Conservation (phyloP, 1,139 yeast genomes). For the Suhomyces coccinellae region DNA sequence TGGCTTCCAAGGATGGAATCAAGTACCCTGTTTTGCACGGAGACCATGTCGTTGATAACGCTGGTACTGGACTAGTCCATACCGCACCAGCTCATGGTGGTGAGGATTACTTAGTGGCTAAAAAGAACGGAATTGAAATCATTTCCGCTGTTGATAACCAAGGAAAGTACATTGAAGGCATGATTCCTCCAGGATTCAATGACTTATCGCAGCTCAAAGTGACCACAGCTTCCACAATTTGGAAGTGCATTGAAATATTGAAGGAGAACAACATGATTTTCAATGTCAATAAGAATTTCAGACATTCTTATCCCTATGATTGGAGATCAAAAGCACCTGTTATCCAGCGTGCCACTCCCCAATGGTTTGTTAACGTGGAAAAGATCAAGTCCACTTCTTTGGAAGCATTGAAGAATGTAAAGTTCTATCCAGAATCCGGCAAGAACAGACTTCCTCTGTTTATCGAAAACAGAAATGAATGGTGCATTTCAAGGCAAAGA, state of each 20-base stretch:
- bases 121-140: slow-evolving; percentile 54
- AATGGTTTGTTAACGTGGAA: slow-evolving; percentile 91
- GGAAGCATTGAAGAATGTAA: slow-evolving; percentile 58
- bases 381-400: slow-evolving; percentile 65
- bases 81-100: slow-evolving; percentile 98
- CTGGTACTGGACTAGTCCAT: slow-evolving; percentile 96
- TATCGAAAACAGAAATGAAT: slow-evolving; percentile 76
- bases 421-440: slow-evolving; percentile 75
- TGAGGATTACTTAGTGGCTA: slow-evolving; percentile 82
- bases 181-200: slow-evolving; percentile 42
- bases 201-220: slow-evolving; percentile 60
- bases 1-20: slow-evolving; percentile 42
- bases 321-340: slow-evolving; percentile 97
- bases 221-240: slow-evolving; percentile 54
- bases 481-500: slow-evolving; percentile 98
- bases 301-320: slow-evolving; percentile 92
- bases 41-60: slow-evolving; percentile 71
- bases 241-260: slow-evolving; percentile 41
- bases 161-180: slow-evolving; percentile 60
- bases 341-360: slow-evolving; percentile 93
- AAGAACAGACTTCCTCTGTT: slow-evolving; percentile 69
- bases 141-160: slow-evolving; percentile 76
- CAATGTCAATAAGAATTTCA: slow-evolving; percentile 49
- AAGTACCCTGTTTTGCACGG: slow-evolving; percentile 70
- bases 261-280: slow-evolving; percentile 47